Conservation (phyloP, 192 early-diverging fungal species). For the Coemansia reversa region DNA sequence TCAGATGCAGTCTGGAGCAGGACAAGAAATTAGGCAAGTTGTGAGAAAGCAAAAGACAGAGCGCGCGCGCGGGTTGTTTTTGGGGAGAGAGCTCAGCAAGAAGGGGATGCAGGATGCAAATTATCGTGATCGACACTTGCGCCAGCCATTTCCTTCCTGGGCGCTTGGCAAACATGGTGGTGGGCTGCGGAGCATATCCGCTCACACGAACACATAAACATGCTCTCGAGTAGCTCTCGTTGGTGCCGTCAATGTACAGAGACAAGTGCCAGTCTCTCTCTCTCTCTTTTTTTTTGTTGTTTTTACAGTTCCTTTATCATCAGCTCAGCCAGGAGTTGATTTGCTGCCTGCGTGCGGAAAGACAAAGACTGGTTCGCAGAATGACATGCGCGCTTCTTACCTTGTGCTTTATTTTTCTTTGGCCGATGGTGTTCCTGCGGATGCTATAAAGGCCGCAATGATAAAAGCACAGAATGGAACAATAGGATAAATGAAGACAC, state of each 20-base stretch:
- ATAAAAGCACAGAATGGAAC: background rate
- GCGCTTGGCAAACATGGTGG: too few relatives aligned
- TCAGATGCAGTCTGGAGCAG: background rate
- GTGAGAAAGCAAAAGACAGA: slow-evolving; percentile 5
- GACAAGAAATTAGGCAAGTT: background rate
- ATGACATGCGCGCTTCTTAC: background rate
- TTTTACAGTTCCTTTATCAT: background rate
- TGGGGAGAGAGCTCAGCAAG: slow-evolving; percentile 6
- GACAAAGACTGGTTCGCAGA: background rate
- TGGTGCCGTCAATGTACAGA: background rate
- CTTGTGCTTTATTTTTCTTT: background rate
- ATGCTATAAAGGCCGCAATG: background rate
- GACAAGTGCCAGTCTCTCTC: background rate
- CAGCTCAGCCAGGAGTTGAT: background rate
- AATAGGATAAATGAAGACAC: too few relatives aligned
- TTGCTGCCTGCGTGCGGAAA: background rate
- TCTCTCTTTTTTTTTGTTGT: background rate
- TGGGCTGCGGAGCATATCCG: too few relatives aligned
- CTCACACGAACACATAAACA: too few relatives aligned
- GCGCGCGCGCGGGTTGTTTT: slow-evolving; percentile 2
- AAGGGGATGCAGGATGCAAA: slow-evolving; percentile 42
- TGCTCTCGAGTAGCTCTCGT: too few relatives aligned
- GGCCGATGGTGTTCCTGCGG: background rate
- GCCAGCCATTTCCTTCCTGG: background rate
- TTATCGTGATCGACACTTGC: slow-evolving; percentile 44